Evolutionary conservation across 257 asterid species (phyloP), one percentile per base, ranked within the genome.

Genomic region (Capsicum baccatum): DNA sequence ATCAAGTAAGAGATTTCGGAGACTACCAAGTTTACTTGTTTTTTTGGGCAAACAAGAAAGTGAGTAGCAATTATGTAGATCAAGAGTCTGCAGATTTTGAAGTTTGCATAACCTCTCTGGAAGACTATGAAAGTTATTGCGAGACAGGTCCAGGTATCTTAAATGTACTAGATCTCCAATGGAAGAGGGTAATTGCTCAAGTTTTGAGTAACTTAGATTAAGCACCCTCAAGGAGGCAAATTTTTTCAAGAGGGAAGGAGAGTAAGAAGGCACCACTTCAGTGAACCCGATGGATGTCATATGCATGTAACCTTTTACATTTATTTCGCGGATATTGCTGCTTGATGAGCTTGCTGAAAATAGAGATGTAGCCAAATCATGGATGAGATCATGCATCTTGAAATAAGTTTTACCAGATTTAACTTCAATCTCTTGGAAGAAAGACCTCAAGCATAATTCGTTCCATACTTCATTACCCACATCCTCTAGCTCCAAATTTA

Each of bases 381-480:
- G 88, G 52, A 86, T 54, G 39, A 86, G 86, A 83, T 78, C 86
- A 48, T 66, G 88, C 85, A 83, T 86, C 48, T 57, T 66, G 80
- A 83, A 86, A 21, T 47, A 44, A 6, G 64, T 76, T 9, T 58
- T 56, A 14, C 83, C 81, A 33, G 47, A 56, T 39, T 35, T 9
- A 37, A 14, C 47, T 68, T 71, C 57, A 42, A 83, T 79, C 50
- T 83, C 85, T 79, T 82, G 86, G 80, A 86, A 83, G 9, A 86
- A 57, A 3, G 78, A 81, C 80, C 87, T 87, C 50, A 83, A 16
- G 26, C 69, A 81, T 60, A 89, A 76, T 83, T 87, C 86, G 55
- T 89, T 50, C 69, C 85, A 89, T 70, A 87, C 58, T 56, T 82
- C 81, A 82, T 85, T 8, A 52, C 89, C 91, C 42, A 82, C 80